Base-by-base conservation (phyloP, 2,329 filamentous ascomycete genomes). In the Xylariaceae sp. region DNA sequence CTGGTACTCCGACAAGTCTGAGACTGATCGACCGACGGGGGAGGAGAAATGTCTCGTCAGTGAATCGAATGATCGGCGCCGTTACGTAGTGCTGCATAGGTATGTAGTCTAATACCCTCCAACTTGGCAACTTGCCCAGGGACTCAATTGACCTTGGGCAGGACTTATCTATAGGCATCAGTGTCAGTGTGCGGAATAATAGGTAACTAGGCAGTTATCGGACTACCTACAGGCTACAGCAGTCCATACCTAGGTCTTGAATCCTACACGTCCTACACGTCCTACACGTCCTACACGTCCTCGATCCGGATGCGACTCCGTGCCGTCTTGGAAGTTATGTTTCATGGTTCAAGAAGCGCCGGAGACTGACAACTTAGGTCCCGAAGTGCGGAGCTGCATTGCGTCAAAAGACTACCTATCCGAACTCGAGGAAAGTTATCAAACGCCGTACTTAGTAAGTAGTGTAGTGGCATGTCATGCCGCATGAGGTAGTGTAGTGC, bases 91-190 rank as follows among this genome's bases (percentile, higher is more conserved):
- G 35, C 8, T 37, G 35, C 35, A 37, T 37, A 37, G 3, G 35
- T 37, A 19, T 19, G 19, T 19, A 19, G 19, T 19, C 19, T 19
- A 19, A 19, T 19, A 19, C 19, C 37, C 46, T 42, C 35, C 34
- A 47, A 41, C 35, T 37, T 19, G 19, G 4, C 34, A 37, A 37
- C 35, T 37, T 50, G 53, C 50, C 53, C 45, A 53, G 55, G 42
- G 8, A 11, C 12, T 2, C 8, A 37, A 11, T 37, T 37, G 35
- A 37, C 8, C 6, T 8, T 34, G 8, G 32, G 8, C 8, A 34
- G 32, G 32, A 11, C 3, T 7, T n/a, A 5, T 37, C 12, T 7
- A 37, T 7, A 11, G 35, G 3, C 8, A 11, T 37, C 19, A 19
- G 19, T 19, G 19, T 19, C 19, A 19, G 19, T 19, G 19, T 19